phyloP scores from a whole-genome alignment of 2,329 filamentous ascomycete genomes.

The Hypocreales sp. region DNA sequence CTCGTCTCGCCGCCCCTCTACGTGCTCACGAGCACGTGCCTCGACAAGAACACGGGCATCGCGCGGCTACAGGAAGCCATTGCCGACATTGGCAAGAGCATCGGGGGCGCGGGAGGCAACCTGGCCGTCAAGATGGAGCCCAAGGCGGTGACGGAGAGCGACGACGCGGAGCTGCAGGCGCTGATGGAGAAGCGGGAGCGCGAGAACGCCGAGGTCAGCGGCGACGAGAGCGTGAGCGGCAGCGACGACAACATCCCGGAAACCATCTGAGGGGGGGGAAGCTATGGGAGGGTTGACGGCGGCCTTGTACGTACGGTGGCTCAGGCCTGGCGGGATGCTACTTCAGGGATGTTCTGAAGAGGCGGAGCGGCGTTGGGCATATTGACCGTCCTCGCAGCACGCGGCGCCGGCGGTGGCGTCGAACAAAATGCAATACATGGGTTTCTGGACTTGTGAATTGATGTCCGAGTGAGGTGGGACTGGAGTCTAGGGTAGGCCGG shows the following conservation, averaged over 20 bases:
- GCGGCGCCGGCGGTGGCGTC: too few relatives aligned
- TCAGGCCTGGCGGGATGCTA: too few relatives aligned
- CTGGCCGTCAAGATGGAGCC: slow-evolving; percentile 95
- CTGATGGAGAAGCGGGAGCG: slow-evolving; percentile 98
- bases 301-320: too few relatives aligned
- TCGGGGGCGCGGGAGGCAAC: slow-evolving; percentile 61
- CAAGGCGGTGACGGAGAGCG: slow-evolving; percentile 97
- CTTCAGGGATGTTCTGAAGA: too few relatives aligned
- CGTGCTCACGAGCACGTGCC: slow-evolving; percentile 85
- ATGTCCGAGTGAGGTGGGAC: too few relatives aligned
- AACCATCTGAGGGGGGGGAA: slow-evolving; percentile 15
- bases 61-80: slow-evolving; percentile 78
- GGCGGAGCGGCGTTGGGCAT: too few relatives aligned
- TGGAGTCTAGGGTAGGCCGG: too few relatives aligned
- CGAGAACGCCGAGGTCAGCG: slow-evolving; percentile 95
- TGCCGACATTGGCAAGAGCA: slow-evolving; percentile 67
- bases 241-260: slow-evolving; percentile 65
- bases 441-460: too few relatives aligned
- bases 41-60: slow-evolving; percentile 86
- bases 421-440: too few relatives aligned
- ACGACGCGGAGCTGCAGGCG: slow-evolving; percentile 90
- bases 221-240: slow-evolving; percentile 90
- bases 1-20: slow-evolving; percentile 96
- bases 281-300: too few relatives aligned
- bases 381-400: too few relatives aligned